Percentiles rank a stretch among this genome's conserved stretches.
phyloP scores from a whole-genome alignment of 805 yeast species.

The Brettanomyces anomalus region DNA sequence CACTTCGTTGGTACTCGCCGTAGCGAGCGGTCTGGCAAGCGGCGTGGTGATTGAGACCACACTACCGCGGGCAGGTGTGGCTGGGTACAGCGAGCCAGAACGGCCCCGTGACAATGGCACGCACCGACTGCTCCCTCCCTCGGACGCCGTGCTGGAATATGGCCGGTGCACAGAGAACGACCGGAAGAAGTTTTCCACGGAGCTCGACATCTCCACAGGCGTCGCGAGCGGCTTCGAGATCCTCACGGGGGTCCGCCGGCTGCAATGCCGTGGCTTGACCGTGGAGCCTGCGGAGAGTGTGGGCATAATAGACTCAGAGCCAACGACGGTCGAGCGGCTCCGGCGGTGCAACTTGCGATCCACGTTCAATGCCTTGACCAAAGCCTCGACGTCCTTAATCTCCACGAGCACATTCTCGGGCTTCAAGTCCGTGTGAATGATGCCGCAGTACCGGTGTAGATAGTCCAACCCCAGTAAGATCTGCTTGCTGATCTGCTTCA shows the following conservation, averaged over 20 bases:
- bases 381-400: slow-evolving; percentile 43
- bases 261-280: background rate
- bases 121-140: no score
- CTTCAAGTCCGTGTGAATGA: slow-evolving; percentile 68
- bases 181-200: slow-evolving; percentile 27
- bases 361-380: slow-evolving; percentile 23
- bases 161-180: slow-evolving; percentile 22
- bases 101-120: no score
- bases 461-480: slow-evolving; percentile 46
- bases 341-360: background rate
- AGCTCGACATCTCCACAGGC: slow-evolving; percentile 29
- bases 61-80: no score
- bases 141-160: no score
- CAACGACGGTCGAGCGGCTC: background rate
- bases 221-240: slow-evolving; percentile 41
- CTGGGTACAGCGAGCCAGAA: no score
- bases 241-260: slow-evolving; percentile 25
- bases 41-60: no score
- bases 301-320: no score
- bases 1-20: background rate
- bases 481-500: slow-evolving; percentile 50
- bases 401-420: slow-evolving; percentile 62
- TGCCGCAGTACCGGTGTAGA: slow-evolving; percentile 51
- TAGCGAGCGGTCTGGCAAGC: background rate
- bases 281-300: background rate